Base-by-base conservation (phyloP, 2,329 filamentous ascomycete genomes). In the Talaromyces rugulosus region DNA sequence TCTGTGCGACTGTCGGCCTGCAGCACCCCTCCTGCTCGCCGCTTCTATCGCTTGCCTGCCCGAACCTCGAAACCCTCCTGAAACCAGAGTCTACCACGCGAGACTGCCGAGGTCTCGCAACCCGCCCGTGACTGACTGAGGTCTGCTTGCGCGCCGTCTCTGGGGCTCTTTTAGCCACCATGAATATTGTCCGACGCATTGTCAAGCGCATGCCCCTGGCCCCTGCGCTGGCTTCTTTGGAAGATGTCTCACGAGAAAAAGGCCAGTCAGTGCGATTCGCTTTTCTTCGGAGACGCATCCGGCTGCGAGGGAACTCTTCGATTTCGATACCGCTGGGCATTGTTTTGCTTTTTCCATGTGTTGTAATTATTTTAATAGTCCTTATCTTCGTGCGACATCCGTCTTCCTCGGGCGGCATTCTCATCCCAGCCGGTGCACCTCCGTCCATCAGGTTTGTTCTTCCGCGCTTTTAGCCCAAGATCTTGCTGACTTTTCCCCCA, bases 281-380 rank as follows among this genome's bases (percentile, higher is more conserved):
- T 65, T 96, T 97, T 77, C 91, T 98, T 76, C 85, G 88, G 69
- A 86, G 91, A 72, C 91, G 94, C 58, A 86, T 99, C 81, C 88
- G 93, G 69, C 81, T 99, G 80, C 90, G 88, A 78, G 91, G 92
- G 71, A 96, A 96, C 78, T 97, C 93, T 60, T 90, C 89, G 72
- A 87, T 97, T 75, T 96, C 94, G 58, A 89, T 98, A 74, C 95
- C 95, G 30, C 82, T 99, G 58, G 94, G 94, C 68, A 87, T 97
- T 72, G 92, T 98, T 69, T 84, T 99, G 67, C 81, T 98, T 69
- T 98, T 98, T 75, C 95, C 95, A 67, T 87, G 90, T 74, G 89
- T 97, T 74, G 91, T 97, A 71, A 86, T 98, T 79, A 85, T 96
- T 71, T 84, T 97, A 75, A 96, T 98, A 76, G 81, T 98, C 66